A percentile compares a stretch with the other conserved stretches of the same genome.
Conservation (phyloP, 495 filamentous ascomycete species). For the Trichocladium uniseriatum region DNA sequence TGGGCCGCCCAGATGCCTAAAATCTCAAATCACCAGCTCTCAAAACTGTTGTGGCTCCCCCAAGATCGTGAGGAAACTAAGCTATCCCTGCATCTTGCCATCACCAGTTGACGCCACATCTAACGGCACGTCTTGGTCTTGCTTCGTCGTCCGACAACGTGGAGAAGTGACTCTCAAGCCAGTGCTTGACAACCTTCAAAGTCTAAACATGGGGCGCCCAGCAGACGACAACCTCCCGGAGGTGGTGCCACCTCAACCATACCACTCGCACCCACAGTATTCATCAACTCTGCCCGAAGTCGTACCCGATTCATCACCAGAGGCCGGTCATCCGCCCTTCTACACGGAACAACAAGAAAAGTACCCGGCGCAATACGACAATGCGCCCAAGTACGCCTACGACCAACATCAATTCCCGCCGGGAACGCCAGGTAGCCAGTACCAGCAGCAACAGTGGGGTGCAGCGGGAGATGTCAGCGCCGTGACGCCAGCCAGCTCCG, state of each 20-base stretch:
- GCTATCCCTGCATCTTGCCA: background rate
- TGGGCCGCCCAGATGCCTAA: no score
- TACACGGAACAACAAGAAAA: conserved; percentile 15
- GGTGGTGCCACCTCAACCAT: conserved; percentile 7
- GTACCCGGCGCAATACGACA: conserved; percentile 19
- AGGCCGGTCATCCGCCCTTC: conserved; percentile 3
- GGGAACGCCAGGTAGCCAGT: background rate
- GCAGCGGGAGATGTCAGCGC: background rate
- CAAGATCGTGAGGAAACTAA: background rate
- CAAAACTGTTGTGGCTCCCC: background rate
- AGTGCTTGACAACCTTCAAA: background rate
- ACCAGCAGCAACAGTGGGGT: background rate
- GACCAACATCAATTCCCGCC: background rate
- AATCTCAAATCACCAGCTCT: conserved; percentile 1
- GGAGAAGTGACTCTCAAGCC: no score
- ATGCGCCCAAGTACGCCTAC: conserved; percentile 15
- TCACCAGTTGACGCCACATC: conserved; percentile 2
- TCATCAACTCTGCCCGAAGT: conserved; percentile 11
- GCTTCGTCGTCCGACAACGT: background rate
- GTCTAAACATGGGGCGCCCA: conserved; percentile 11
- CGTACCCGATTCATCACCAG: conserved; percentile 15
- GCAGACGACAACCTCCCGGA: conserved; percentile 22
- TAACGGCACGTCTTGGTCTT: no score
- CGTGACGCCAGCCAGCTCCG: background rate
- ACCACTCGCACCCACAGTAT: background rate